A percentile compares a stretch with the other conserved stretches of the same genome.
Conservation (phyloP, 176 grass and related monocot genomes). For the Ensete ventricosum region DNA sequence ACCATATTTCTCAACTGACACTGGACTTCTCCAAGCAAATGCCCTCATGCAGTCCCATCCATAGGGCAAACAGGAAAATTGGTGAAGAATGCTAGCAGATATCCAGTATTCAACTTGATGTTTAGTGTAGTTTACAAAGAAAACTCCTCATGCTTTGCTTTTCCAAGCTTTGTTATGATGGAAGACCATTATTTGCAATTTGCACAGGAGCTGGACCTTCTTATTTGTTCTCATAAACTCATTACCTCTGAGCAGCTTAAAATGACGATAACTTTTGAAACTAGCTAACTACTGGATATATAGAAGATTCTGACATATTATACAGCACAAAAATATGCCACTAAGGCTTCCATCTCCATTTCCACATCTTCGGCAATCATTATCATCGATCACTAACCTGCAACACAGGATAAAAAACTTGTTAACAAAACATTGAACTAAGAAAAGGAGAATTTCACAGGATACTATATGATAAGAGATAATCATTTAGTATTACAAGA, state of each 20-base stretch:
- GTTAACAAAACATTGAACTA: not conserved
- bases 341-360: not conserved
- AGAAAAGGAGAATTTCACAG: not conserved
- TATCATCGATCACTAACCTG: not conserved
- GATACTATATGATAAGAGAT: too few species aligned
- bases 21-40: not conserved
- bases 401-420: not conserved
- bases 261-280: not conserved
- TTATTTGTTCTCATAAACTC: not conserved
- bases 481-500: too few species aligned
- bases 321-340: not conserved
- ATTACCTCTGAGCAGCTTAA: not conserved
- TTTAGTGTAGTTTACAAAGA: not conserved
- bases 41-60: too few species aligned
- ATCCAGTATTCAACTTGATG: not conserved
- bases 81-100: too few species aligned
- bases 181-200: not conserved
- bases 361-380: not conserved
- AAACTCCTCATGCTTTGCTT: not conserved
- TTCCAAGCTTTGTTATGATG: not conserved
- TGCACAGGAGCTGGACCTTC: not conserved
- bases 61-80: too few species aligned
- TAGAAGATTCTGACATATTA: not conserved
- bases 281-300: not conserved
- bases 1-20: not conserved